Evolutionary conservation across 108 stramenopile species (phyloP), one percentile per base, ranked within the genome.

Genomic region (Cyclotella baltica): DNA sequence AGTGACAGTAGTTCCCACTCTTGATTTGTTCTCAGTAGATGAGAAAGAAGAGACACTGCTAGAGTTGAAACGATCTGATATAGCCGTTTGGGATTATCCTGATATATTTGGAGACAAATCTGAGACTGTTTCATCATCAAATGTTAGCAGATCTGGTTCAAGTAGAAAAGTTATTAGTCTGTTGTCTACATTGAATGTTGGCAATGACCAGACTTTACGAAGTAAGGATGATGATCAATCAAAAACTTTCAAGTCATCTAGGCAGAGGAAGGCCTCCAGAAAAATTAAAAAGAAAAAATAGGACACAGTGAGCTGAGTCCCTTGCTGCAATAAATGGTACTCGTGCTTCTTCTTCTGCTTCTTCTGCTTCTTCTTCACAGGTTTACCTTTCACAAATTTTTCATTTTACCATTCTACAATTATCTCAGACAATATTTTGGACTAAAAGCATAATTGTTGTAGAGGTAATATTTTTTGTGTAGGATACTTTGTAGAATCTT

Each of bases 51-150:
- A 52, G 52, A 62, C 68, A 27, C 33, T 66, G 5, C 67, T 91
- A 2, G 62, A 78, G 20, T 37, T 92, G 10, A 80, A 83, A 23
- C 77, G 91, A 51, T 71, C 66, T 35, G 87, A 92, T 34, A 29
- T 95, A 35, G 93, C 91, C 23, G 74, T 95, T 19, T 95, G 90
- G 88, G 86, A 91, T 58, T 83, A 85, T 66, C 81, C 77, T 18
- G 58, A 67, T 56, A n/a, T 28, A 30, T 77, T 84, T 13, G 51
- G 35, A 6, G 27, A 35, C 3, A 52, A 37, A 19, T 56, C 16
- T 25, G 33, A 64, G 13, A 38, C n/a, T 33, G n/a, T 20, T 43
- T 22, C 36, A 35, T 36, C 2, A 19, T 40, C 48, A 23, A 62
- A 70, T 18, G 74, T 31, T 62, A 80, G 20, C 55, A 82, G 43